phyloP scores from a whole-genome alignment of 345 rosid genomes.

The Excoecaria agallocha region DNA sequence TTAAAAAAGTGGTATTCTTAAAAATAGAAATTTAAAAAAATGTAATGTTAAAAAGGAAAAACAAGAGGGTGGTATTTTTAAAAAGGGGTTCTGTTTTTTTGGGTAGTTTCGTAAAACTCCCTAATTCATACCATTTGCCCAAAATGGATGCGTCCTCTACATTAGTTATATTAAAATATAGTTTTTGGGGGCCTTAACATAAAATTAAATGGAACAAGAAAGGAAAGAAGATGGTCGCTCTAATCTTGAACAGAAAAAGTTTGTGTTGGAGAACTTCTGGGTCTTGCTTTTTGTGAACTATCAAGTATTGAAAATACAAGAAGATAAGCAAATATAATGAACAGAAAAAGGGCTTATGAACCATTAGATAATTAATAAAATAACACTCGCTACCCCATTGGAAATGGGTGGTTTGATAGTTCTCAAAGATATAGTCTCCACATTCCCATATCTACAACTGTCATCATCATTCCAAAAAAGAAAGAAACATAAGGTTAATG shows the following conservation, averaged over 20 bases:
- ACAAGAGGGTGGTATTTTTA: no score
- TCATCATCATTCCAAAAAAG: conserved; percentile 37
- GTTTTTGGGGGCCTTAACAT: conserved; percentile 14
- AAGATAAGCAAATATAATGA: not conserved
- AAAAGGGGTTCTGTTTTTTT: no score
- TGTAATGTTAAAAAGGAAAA: no score
- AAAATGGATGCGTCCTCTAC: no score
- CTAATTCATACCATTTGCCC: no score
- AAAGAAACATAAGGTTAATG: conserved; percentile 44
- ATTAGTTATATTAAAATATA: no score
- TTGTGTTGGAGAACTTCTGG: conserved; percentile 2
- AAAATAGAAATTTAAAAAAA: no score
- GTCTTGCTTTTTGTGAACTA: conserved; percentile 18
- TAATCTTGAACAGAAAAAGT: conserved; percentile 1
- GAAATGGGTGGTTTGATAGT: conserved; percentile 22
- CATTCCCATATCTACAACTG: conserved; percentile 66
- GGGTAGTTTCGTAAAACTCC: no score
- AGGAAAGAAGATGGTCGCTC: not conserved
- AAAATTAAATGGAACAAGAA: not conserved
- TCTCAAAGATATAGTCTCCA: conserved; percentile 32
- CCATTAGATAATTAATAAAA: conserved; percentile 34
- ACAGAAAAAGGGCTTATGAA: conserved; percentile 23
- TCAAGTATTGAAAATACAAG: conserved; percentile 1
- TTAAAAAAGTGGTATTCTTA: no score
- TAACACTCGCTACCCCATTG: conserved; percentile 30